These are phyloP conservation scores for Daucus carota DNA, from an alignment of 129 eudicot species.

Conservation along the genomic window DNA sequence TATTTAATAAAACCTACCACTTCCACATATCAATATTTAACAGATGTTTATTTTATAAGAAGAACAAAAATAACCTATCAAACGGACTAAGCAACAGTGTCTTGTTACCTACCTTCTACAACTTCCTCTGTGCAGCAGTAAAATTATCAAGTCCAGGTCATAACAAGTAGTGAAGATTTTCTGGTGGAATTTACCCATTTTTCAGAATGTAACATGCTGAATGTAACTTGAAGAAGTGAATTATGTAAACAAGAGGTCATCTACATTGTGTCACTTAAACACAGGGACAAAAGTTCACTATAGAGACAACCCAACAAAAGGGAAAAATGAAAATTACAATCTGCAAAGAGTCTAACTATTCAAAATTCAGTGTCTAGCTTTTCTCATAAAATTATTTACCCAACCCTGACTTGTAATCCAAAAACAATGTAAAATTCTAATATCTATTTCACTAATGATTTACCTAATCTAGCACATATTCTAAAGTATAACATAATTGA, in stretches of 20 bases:
- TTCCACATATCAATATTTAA: too few relatives aligned
- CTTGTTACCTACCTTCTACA: not conserved
- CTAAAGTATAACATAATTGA: not conserved
- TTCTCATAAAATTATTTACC: not conserved
- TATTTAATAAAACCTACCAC: not conserved
- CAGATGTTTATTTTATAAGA: too few relatives aligned
- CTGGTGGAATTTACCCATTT: not conserved
- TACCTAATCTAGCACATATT: not conserved
- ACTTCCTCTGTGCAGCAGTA: not conserved
- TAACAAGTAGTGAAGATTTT: not conserved
- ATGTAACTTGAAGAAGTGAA: not conserved
- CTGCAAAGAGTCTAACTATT: not conserved
- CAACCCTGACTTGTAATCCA: not conserved
- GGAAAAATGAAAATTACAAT: not conserved
- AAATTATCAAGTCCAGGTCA: not conserved
- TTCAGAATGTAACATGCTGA: not conserved
- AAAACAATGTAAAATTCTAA: not conserved
- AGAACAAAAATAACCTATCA: not conserved
- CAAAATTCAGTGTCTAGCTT: not conserved
- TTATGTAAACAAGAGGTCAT: not conserved
- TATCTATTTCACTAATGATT: not conserved
- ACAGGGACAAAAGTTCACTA: not conserved
- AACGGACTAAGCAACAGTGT: not conserved
- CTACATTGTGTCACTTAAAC: not conserved
- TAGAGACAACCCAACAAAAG: not conserved